These are phyloP conservation scores for Mycena galopus DNA, from an alignment of 768 basidiomycete genomes.

Conservation along the genomic window DNA sequence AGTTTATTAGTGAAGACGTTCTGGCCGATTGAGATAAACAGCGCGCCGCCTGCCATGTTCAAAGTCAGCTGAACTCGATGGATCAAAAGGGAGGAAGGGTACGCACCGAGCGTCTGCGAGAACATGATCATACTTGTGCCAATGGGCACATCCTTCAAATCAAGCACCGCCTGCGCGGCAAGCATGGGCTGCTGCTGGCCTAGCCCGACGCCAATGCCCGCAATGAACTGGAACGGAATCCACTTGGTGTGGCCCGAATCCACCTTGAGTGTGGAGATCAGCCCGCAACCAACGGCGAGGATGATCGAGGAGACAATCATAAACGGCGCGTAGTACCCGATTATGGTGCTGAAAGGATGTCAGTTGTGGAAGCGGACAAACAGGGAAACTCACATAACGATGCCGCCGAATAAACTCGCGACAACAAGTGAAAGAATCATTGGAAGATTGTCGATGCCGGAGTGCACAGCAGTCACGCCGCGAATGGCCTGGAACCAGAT, in stretches of 20 bases:
- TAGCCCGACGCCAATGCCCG: conserved; percentile 45
- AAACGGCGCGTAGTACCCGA: conserved; percentile 51
- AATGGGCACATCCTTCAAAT: conserved; percentile 24
- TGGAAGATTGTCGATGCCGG: conserved; percentile 50
- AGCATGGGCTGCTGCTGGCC: conserved; percentile 37
- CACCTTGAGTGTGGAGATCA: conserved; percentile 47
- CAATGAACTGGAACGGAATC: conserved; percentile 40
- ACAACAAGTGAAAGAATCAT: conserved; percentile 54
- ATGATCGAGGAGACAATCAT: conserved; percentile 45
- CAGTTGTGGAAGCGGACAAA: too few relatives aligned
- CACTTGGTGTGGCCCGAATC: conserved; percentile 37
- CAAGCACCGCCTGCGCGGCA: conserved; percentile 32
- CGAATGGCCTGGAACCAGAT: conserved; percentile 53
- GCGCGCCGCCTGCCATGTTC: conserved; percentile 16
- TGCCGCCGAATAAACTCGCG: conserved; percentile 53
- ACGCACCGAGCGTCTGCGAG: conserved; percentile 29
- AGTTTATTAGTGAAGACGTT: conserved; percentile 32
- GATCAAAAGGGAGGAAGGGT: not conserved
- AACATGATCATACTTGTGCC: conserved; percentile 36
- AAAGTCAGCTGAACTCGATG: not conserved
- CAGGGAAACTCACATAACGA: too few relatives aligned
- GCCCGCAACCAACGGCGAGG: conserved; percentile 49
- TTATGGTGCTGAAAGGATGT: too few relatives aligned
- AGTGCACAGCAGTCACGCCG: conserved; percentile 48
- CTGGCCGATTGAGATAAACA: conserved; percentile 37